phyloP scores from a whole-genome alignment of 768 basidiomycete genomes.

The Russula sp. region DNA sequence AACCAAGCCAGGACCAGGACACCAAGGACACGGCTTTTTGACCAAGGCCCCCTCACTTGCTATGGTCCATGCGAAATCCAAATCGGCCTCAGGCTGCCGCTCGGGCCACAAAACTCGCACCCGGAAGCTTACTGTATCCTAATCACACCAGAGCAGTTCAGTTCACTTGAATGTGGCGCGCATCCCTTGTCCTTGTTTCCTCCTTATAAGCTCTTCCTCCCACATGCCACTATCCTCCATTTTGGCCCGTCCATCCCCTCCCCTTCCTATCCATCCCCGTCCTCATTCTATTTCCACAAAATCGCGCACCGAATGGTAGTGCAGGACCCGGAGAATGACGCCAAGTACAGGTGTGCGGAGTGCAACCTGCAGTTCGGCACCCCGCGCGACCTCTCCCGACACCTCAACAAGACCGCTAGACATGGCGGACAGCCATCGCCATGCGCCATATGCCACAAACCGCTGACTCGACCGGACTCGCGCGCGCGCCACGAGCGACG shows the following conservation, averaged over 20 bases:
- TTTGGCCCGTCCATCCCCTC: background rate
- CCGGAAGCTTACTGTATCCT: background rate
- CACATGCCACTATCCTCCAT: conserved; percentile 7
- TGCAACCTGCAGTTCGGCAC: conserved; percentile 20
- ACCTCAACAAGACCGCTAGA: conserved; percentile 15
- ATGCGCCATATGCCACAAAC: conserved; percentile 18
- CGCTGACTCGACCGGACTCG: conserved; percentile 15
- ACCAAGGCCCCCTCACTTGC: too few relatives aligned
- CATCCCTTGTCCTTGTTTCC: conserved; percentile 8
- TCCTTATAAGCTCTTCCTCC: conserved; percentile 16
- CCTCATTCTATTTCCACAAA: background rate
- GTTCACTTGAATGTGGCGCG: conserved; percentile 14
- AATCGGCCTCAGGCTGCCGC: background rate
- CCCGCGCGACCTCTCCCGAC: conserved; percentile 16
- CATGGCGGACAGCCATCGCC: conserved; percentile 17
- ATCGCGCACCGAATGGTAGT: conserved; percentile 5
- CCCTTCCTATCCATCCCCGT: background rate
- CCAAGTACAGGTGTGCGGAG: conserved; percentile 16
- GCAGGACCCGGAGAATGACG: conserved; percentile 8
- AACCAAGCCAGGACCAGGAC: background rate
- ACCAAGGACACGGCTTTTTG: conserved; percentile 11
- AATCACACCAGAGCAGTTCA: background rate
- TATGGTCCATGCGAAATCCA: background rate
- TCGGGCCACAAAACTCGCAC: conserved; percentile 17
- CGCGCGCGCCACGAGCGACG: conserved; percentile 18